Percentiles rank a stretch among this genome's conserved stretches.
Evolutionary conservation across 768 basidiomycete species (phyloP).

Genomic region (Hemileccinum rubropunctum): DNA sequence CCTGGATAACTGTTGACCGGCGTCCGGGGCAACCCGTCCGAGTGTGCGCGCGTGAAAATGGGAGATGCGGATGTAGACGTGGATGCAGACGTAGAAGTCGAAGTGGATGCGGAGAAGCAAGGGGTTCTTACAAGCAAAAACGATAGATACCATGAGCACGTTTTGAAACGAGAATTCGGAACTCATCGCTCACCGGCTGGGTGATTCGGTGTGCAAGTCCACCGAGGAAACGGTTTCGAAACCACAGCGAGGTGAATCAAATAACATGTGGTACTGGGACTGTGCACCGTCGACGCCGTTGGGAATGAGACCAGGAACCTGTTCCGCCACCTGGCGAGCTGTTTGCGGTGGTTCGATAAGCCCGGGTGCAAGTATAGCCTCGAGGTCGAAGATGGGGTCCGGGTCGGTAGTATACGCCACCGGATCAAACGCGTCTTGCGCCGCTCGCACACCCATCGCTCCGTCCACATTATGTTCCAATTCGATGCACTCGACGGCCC

Average conservation of each 20-base stretch:
- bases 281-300: too few relatives aligned
- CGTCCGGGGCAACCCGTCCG: neutral
- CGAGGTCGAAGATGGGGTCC: neutral
- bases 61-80: conserved; percentile 7
- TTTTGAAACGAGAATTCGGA: too few relatives aligned
- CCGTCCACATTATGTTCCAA: too few relatives aligned
- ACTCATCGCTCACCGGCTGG: conserved; percentile 1
- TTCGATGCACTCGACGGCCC: too few relatives aligned
- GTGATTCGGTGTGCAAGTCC: neutral
- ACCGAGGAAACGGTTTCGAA: neutral
- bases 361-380: too few relatives aligned
- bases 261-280: too few relatives aligned
- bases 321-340: too few relatives aligned
- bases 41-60: neutral
- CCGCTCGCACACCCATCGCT: too few relatives aligned
- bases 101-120: too few relatives aligned
- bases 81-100: neutral
- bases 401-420: neutral
- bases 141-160: neutral
- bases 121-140: neutral
- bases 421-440: too few relatives aligned
- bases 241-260: neutral
- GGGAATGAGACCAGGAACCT: too few relatives aligned
- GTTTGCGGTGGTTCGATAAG: too few relatives aligned
- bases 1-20: conserved; percentile 2